phyloP scores from a whole-genome alignment of 78 protist genomes.

The Polysphondylium violaceum region DNA sequence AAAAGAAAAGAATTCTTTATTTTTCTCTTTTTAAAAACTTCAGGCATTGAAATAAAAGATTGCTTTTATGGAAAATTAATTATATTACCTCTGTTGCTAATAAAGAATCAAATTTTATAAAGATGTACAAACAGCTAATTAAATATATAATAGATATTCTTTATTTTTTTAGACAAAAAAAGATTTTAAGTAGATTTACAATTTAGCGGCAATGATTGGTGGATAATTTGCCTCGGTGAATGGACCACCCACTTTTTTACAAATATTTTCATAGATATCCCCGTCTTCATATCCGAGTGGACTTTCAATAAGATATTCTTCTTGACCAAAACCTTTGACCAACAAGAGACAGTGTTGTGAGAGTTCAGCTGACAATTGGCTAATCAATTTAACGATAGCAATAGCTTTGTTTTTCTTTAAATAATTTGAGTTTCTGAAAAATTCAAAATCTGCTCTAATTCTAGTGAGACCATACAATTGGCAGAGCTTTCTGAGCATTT shows the following conservation, averaged over 20 bases:
- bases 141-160: too few species aligned
- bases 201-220: neutral
- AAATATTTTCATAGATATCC: slow-evolving; percentile 69
- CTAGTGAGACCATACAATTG: slow-evolving; percentile 51
- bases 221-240: slow-evolving; percentile 47
- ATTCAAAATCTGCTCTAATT: slow-evolving; percentile 62
- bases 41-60: too few species aligned
- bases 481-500: slow-evolving; percentile 29
- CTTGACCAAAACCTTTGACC: slow-evolving; percentile 65
- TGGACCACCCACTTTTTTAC: slow-evolving; percentile 43
- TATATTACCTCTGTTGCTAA: too few species aligned
- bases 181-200: neutral
- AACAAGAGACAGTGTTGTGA: slow-evolving; percentile 19
- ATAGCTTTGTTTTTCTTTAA: slow-evolving; percentile 54
- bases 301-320: slow-evolving; percentile 22
- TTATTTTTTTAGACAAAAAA: too few species aligned
- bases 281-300: slow-evolving; percentile 59
- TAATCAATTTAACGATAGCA: slow-evolving; percentile 29
- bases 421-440: slow-evolving; percentile 57
- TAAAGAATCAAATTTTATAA: too few species aligned
- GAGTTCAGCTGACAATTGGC: slow-evolving; percentile 29
- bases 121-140: too few species aligned
- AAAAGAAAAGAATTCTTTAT: too few species aligned
- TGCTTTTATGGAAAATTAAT: too few species aligned
- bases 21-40: too few species aligned